Base-by-base conservation (phyloP, 2,329 filamentous ascomycete genomes). In the Arthroderma sp. region DNA sequence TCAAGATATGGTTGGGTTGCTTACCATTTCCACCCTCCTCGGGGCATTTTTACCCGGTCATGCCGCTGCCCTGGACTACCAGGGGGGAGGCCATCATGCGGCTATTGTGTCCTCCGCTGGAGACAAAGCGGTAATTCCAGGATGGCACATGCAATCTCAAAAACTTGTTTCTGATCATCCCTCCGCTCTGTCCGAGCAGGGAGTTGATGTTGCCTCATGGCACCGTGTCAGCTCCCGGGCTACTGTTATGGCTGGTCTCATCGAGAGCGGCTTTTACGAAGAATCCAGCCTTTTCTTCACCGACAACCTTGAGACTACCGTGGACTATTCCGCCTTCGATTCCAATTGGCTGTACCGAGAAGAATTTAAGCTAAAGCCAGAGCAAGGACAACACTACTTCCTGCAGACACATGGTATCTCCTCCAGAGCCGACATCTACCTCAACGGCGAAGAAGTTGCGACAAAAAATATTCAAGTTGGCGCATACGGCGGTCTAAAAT, bases 331-430 rank as follows among this genome's bases (percentile, higher is more conserved):
- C 2, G 66, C 66, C 37, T 80, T 78, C 46, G 55, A 60, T 0
- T 66, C 70, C 0, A 73, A 75, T 0, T 80, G 76, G 76, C 55
- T 78, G 29, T 81, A 78, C 50, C 68, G 75, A 8, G 61, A 70
- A 36, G 72, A 78, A 46, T 73, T 77, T 44, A 47, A 49, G 0
- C 50, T 77, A 1, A 50, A 58, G 1, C 52, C 55, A 0, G 40
- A 51, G 9, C 32, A 11, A 0, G 59, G 57, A 1, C 57, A 65
- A 30, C 70, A 76, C 50, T 74, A 69, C 49, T 65, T 73, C 29
- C 60, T 80, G 2, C 60, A 70, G 32, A 80, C 75, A 0, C 65
- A 80, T 48, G 77, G 77, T 4, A 76, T 81, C 50, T 73, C 70
- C 0, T 77, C 76, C 1, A 69, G 69, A 30, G 77, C 74, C 1